A percentile compares a stretch with the other conserved stretches of the same genome.
Evolutionary conservation across 2,329 filamentous ascomycete species (phyloP).

Genomic region (Trichoderma guizhouense): DNA sequence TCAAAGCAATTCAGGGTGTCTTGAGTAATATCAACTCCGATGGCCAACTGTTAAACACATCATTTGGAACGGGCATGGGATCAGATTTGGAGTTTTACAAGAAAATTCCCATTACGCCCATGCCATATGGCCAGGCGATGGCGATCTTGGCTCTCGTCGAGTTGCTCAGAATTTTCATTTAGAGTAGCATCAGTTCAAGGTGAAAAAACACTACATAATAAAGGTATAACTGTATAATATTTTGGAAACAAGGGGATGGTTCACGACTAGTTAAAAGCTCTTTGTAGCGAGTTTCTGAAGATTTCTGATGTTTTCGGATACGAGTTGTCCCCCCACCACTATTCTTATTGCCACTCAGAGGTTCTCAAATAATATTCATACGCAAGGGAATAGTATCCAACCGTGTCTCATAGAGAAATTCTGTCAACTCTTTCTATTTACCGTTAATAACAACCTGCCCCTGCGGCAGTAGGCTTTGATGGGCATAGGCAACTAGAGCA

Average conservation of each 20-base stretch:
- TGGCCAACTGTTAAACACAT: constrained; percentile 2
- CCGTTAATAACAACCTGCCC: neutral
- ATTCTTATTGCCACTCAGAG: neutral
- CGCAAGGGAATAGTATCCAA: neutral
- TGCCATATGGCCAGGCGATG: constrained; percentile 11
- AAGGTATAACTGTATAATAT: neutral
- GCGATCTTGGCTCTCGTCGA: constrained; percentile 3
- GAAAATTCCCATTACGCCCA: constrained; percentile 1
- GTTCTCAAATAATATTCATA: neutral
- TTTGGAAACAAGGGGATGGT: neutral
- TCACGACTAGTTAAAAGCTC: neutral
- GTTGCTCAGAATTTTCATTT: neutral
- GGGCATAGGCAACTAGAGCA: neutral
- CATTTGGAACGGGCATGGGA: constrained; percentile 9
- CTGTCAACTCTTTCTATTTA: neutral
- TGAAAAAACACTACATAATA: neutral
- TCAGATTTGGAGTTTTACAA: constrained; percentile 6
- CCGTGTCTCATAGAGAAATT: neutral
- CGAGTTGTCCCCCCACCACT: neutral
- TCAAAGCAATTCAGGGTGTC: neutral
- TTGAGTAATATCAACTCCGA: neutral
- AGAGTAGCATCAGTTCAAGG: neutral
- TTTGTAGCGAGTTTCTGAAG: neutral
- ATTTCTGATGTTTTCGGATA: neutral
- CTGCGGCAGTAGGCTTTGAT: neutral